Base-by-base conservation (phyloP, 1,139 yeast genomes). In the Yamadazyma mexicana region DNA sequence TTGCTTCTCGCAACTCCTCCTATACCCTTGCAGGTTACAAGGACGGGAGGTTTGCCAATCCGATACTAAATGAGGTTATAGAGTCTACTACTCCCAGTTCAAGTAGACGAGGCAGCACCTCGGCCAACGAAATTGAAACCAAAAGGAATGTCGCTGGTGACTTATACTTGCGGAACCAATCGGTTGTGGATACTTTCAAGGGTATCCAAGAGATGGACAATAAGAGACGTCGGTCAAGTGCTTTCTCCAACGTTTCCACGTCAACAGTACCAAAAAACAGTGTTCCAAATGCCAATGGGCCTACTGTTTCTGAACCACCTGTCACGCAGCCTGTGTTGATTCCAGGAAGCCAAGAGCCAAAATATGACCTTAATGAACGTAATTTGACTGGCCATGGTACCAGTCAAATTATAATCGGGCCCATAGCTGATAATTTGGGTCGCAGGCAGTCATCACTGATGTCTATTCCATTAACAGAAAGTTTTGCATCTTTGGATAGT, bases 401-500 rank as follows among this genome's bases (percentile, higher is more conserved):
- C 9, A 38, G 39, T 32, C 54, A 51, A 34, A 40, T 53, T 10
- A 60, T 58, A 36, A 64, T 65, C 11, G 78, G 69, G 24, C 77
- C 66, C 34, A 61, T 62, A 39, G 29, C 27, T 22, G 45, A 40
- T 10, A 46, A 33, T 54, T 42, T 27, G 4, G 49, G 45, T 15
- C 46, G 61, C 26, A 47, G 70, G 37, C 57, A 64, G 1, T 60
- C 69, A 1, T 68, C 75, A 1, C 69, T 68, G 3, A 65, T 72
- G 52, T 61, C 82, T 15, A 57, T 84, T 33, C 87, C 89, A 0
- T 69, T 82, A 15, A 81, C 79, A 47, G 87, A 84, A 37, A 82
- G 89, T 48, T 83, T 83, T 67, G 92, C 91, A 1, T 83, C 91
- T 0, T 64, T 85, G 54, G 89, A 84, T 55, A 82, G 89, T 54